phyloP scores from a whole-genome alignment of 768 basidiomycete genomes.

The Russula lepida region DNA sequence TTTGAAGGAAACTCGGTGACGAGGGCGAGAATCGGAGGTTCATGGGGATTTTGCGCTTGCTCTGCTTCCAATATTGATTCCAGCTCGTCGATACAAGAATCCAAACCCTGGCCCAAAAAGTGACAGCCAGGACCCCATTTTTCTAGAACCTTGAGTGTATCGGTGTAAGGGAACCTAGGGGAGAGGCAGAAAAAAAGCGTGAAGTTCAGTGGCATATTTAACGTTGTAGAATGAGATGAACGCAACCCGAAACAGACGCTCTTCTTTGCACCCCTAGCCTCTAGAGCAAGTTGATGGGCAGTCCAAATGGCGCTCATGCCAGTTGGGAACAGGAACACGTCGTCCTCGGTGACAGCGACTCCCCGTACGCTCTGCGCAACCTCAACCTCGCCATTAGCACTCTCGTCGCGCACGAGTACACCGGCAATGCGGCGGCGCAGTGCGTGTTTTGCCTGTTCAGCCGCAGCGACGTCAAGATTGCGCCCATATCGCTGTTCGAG shows the following conservation, averaged over 20 bases:
- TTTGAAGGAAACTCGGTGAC: slow-evolving; percentile 96
- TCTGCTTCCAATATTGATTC: slow-evolving; percentile 51
- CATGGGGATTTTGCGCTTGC: slow-evolving; percentile 31
- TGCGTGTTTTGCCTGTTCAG: slow-evolving; percentile 75
- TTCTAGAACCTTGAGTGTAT: slow-evolving; percentile 86
- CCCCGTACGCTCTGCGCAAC: slow-evolving; percentile 58
- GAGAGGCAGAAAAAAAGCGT: not conserved
- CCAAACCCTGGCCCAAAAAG: slow-evolving; percentile 76
- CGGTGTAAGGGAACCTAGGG: slow-evolving; percentile 90
- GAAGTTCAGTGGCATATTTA: not conserved
- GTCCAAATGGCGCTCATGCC: slow-evolving; percentile 97
- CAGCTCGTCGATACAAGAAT: slow-evolving; percentile 65
- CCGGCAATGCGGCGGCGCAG: slow-evolving; percentile 87
- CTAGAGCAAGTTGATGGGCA: slow-evolving; percentile 65
- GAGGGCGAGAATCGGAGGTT: slow-evolving; percentile 64
- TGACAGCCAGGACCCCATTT: slow-evolving; percentile 96
- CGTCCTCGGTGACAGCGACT: slow-evolving; percentile 68
- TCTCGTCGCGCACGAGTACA: slow-evolving; percentile 57
- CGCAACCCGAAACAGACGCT: slow-evolving; percentile 91
- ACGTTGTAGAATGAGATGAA: not conserved
- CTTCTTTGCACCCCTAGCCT: slow-evolving; percentile 52
- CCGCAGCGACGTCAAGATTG: slow-evolving; percentile 68
- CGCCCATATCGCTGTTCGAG: slow-evolving; percentile 94
- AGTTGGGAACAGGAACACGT: slow-evolving; percentile 79
- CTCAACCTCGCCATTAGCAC: slow-evolving; percentile 38